Evolutionary conservation across 2,329 filamentous ascomycete species (phyloP).

Genomic region (Geosmithia putterillii): DNA sequence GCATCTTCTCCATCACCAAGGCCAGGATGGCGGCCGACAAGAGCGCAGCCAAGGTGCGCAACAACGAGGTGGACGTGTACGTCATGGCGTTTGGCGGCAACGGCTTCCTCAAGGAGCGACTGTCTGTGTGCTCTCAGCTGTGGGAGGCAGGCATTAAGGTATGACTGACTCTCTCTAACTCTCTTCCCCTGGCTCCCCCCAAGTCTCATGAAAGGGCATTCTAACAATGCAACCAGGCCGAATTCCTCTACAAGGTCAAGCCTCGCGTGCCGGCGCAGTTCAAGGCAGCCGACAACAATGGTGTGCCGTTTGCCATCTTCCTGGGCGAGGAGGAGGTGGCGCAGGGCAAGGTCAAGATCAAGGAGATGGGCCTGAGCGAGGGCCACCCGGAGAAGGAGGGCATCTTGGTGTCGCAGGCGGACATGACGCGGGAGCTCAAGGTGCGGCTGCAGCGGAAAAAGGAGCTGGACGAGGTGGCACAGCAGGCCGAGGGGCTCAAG

Average conservation of each 20-base stretch:
- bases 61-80: conserved; percentile 76
- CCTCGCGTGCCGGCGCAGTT: conserved; percentile 83
- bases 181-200: background rate
- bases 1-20: conserved; percentile 88
- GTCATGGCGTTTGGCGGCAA: conserved; percentile 93
- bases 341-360: conserved; percentile 74
- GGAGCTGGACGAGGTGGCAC: conserved; percentile 28
- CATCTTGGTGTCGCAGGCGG: conserved; percentile 53
- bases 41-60: conserved; percentile 46
- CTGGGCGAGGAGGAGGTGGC: conserved; percentile 84
- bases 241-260: conserved; percentile 83
- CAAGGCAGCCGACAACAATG: conserved; percentile 71
- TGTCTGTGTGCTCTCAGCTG: conserved; percentile 62
- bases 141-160: conserved; percentile 85
- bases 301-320: conserved; percentile 77
- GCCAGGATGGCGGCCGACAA: conserved; percentile 54
- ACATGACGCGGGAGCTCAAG: conserved; percentile 53
- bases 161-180: conserved; percentile 13
- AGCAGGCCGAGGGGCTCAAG: conserved; percentile 29
- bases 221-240: conserved; percentile 35
- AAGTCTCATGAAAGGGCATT: conserved; percentile 10
- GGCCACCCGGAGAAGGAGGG: conserved; percentile 88
- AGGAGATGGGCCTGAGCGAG: conserved; percentile 61
- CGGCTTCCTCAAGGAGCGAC: conserved; percentile 73
- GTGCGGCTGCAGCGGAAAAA: conserved; percentile 26